Base-by-base conservation (phyloP, 2,329 filamentous ascomycete genomes). In the Pseudogymnoascus sp. region DNA sequence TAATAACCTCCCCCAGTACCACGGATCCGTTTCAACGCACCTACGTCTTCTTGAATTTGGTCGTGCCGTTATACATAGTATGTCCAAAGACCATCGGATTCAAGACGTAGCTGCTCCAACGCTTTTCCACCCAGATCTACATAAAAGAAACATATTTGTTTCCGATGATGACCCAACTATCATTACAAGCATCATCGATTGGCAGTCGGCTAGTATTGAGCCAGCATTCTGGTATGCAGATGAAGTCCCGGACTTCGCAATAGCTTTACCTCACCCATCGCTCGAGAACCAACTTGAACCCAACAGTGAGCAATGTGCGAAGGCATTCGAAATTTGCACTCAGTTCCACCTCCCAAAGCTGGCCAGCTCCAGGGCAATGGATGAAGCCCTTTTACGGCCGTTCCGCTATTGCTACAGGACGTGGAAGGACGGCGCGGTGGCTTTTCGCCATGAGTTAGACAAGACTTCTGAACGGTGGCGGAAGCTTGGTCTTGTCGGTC, bases 81-180 rank as follows among this genome's bases (percentile, higher is more conserved):
- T 77, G 61, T 66, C 66, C n/a, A 37, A 66, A 41, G 65, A 72
- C 65, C 61, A 68, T 63, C 59, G 60, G 4, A 71, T 77, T 16
- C 63, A 68, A 60, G 64, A 72, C 33, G 67, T 69, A 56, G 67
- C 73, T 65, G 63, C 38, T 28, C 74, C 73, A 35, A 69, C 72
- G 3, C 65, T 79, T 2, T 73, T 76, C 61, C 76, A 79, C 62
- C 72, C 74, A 12, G 76, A 79, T 67, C 64, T 78, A 40, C 72
- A 78, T 65, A 75, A 73, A 69, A 69, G 74, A 64, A 79, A 78
- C 66, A 76, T 79, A 24, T 78, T 77, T 64, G 72, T 79, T 56
- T 76, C 73, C 6, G 70, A 74, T 59, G 70, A 75, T 7, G 70
- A 78, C 61, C 74, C 76, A 12, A 72, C 72, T 26, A 62, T 70